A percentile compares a stretch with the other conserved stretches of the same genome.
These are phyloP conservation scores for Cladosporium sp. DNA, from an alignment of 2,329 filamentous ascomycete species.

Conservation along the genomic window DNA sequence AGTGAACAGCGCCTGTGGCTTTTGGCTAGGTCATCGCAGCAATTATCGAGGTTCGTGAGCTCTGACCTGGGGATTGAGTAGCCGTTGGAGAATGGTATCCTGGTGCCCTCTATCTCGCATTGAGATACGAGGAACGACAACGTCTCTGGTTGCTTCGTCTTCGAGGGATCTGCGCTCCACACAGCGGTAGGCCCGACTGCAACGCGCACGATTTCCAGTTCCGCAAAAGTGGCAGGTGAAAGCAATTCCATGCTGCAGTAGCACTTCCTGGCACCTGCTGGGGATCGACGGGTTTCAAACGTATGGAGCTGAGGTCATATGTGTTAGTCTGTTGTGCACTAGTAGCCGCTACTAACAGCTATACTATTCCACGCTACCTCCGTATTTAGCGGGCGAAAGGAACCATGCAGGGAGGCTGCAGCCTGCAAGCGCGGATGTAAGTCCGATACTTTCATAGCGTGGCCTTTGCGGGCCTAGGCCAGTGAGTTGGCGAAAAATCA, in stretches of 20 bases:
- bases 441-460: too few relatives aligned
- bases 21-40: too few relatives aligned
- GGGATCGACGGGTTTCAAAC: neutral
- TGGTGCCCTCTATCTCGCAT: too few relatives aligned
- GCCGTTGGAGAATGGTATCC: too few relatives aligned
- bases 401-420: neutral
- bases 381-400: neutral
- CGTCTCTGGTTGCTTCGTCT: too few relatives aligned
- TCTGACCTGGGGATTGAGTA: too few relatives aligned
- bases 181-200: neutral
- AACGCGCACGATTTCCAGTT: neutral
- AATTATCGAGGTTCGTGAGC: too few relatives aligned
- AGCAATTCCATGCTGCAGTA: neutral
- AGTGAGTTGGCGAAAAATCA: constrained; percentile 1
- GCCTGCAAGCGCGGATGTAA: too few relatives aligned
- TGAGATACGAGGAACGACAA: too few relatives aligned
- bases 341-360: too few relatives aligned
- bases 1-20: neutral
- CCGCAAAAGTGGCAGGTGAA: neutral
- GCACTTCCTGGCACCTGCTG: neutral
- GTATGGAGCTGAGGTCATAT: neutral
- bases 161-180: too few relatives aligned
- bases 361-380: neutral
- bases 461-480: neutral
- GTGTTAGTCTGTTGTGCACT: neutral